A percentile compares a stretch with the other conserved stretches of the same genome.
Conservation (phyloP, 106 monocot species). For the Allium cepa region DNA sequence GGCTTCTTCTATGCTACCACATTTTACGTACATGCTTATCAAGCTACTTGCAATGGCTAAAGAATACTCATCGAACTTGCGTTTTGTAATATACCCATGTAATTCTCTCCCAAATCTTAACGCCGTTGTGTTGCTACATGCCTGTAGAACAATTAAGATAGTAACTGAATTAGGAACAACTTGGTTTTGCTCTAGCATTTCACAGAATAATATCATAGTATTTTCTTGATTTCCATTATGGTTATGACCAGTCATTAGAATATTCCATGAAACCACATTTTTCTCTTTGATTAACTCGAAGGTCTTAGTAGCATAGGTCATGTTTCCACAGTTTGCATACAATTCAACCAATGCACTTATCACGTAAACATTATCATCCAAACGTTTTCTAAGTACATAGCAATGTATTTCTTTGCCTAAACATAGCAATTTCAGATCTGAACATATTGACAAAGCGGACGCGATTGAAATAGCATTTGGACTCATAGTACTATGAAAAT, state of each 20-base stretch:
- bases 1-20: conserved; percentile 45
- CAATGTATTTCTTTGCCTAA: conserved; percentile 44
- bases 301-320: conserved; percentile 26
- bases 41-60: conserved; percentile 22
- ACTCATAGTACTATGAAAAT: conserved; percentile 22
- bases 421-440: conserved; percentile 26
- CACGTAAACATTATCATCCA: conserved; percentile 49
- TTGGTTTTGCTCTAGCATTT: conserved; percentile 30
- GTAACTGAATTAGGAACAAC: conserved; percentile 39
- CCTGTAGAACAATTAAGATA: conserved; percentile 39
- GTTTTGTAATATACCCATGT: conserved; percentile 43
- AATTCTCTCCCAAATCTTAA: conserved; percentile 42
- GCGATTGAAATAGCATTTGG: conserved; percentile 45
- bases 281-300: conserved; percentile 29
- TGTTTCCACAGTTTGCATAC: conserved; percentile 49
- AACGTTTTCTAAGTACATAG: conserved; percentile 28
- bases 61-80: conserved; percentile 17
- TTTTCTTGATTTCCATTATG: conserved; percentile 28
- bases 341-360: conserved; percentile 48
- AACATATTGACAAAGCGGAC: conserved; percentile 31
- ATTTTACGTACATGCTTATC: conserved; percentile 69
- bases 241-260: conserved; percentile 42
- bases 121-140: conserved; percentile 36
- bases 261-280: conserved; percentile 51
- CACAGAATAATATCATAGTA: conserved; percentile 32